These are phyloP conservation scores for Fraxinus baroniana DNA, from an alignment of 305 asterid species.

Conservation along the genomic window DNA sequence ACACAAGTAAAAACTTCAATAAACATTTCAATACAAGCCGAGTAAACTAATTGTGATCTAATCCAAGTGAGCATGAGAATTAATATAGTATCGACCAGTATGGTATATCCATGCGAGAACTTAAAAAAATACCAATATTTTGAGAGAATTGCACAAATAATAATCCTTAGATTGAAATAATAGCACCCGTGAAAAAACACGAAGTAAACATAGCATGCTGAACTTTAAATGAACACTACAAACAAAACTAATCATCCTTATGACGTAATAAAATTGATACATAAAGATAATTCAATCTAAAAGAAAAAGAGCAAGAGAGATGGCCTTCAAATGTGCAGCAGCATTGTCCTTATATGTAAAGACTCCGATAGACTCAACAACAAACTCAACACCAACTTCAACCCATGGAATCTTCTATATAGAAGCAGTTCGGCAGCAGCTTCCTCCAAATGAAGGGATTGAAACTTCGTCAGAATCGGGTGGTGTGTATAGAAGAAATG, in stretches of 20 bases:
- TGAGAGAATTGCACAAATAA: background rate
- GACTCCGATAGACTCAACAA: conserved; percentile 58
- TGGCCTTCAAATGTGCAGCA: conserved; percentile 57
- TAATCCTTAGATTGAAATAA: background rate
- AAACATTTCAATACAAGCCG: background rate
- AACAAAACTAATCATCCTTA: background rate
- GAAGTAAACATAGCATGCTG: background rate
- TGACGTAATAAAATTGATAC: background rate
- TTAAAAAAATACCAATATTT: background rate
- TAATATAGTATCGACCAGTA: background rate
- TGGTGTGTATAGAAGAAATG: too few relatives aligned
- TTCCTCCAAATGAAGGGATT: conserved; percentile 30
- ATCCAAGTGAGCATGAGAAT: background rate
- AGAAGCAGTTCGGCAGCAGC: too few relatives aligned
- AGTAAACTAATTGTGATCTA: background rate
- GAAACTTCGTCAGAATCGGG: too few relatives aligned
- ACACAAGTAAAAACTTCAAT: background rate
- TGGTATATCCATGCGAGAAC: background rate
- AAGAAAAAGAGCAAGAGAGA: background rate
- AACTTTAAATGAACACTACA: too few relatives aligned
- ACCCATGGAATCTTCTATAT: conserved; percentile 45
- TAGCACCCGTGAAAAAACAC: background rate
- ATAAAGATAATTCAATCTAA: background rate
- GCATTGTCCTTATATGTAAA: conserved; percentile 60
- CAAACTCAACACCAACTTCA: conserved; percentile 51